These are phyloP conservation scores for Heritiera littoralis DNA, from an alignment of 345 rosid species.

Conservation along the genomic window DNA sequence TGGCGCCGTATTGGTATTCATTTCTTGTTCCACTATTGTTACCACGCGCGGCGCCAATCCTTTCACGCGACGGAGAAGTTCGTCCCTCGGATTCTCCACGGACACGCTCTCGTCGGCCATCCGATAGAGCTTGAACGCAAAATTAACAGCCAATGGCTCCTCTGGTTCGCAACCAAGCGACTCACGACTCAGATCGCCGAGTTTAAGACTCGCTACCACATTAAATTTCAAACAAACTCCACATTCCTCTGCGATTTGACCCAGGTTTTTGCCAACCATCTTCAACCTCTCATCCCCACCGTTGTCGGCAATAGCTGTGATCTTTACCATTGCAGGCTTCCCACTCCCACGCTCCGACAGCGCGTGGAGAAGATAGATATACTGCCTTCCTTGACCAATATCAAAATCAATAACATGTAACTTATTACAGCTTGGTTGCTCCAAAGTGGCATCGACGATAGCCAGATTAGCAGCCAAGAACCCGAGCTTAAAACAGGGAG, in stretches of 20 bases:
- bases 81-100: slow-evolving; percentile 83
- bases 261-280: slow-evolving; percentile 46
- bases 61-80: slow-evolving; percentile 87
- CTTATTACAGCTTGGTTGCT: slow-evolving; percentile 35
- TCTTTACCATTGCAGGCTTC: slow-evolving; percentile 43
- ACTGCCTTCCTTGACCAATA: slow-evolving; percentile 77
- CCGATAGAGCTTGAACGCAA: slow-evolving; percentile 69
- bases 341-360: slow-evolving; percentile 51
- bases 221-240: slow-evolving; percentile 55
- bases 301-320: slow-evolving; percentile 65
- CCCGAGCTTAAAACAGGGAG: slow-evolving; percentile 84
- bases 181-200: slow-evolving; percentile 58
- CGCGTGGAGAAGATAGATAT: slow-evolving; percentile 64
- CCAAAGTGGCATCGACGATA: slow-evolving; percentile 61
- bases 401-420: slow-evolving; percentile 86
- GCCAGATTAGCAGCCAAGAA: slow-evolving; percentile 88
- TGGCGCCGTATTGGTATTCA: slow-evolving; percentile 74
- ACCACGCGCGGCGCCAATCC: slow-evolving; percentile 73
- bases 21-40: slow-evolving; percentile 70
- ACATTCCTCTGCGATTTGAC: slow-evolving; percentile 37
- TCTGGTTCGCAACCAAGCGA: slow-evolving; percentile 67
- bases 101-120: slow-evolving; percentile 93
- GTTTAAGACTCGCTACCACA: slow-evolving; percentile 41
- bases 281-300: slow-evolving; percentile 53
- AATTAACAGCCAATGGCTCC: slow-evolving; percentile 75